Evolutionary conservation across 345 rosid species (phyloP).

Genomic region (Moricandia arvensis): DNA sequence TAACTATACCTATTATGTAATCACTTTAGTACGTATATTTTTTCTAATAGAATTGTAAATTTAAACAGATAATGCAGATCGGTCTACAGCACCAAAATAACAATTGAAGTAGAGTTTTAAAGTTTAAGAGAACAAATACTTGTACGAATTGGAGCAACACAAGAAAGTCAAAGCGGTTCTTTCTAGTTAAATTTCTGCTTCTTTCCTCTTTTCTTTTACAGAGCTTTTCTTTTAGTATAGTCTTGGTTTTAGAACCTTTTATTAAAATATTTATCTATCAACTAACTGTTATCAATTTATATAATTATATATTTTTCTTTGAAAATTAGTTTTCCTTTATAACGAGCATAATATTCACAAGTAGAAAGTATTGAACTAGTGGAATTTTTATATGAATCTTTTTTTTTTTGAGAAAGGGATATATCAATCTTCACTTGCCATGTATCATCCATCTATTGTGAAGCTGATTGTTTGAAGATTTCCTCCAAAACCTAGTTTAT

Average conservation of each 20-base stretch:
- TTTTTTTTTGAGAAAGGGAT: not conserved
- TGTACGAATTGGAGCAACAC: conserved; percentile 14
- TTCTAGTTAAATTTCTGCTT: conserved; percentile 24
- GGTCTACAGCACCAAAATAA: not conserved
- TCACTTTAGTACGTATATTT: not conserved
- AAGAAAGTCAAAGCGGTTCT: conserved; percentile 32
- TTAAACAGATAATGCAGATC: not conserved
- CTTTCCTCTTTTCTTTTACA: conserved; percentile 8
- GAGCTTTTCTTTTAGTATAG: conserved; percentile 26
- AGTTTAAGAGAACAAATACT: conserved; percentile 2
- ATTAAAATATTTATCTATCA: not conserved
- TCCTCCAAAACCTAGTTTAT: not conserved
- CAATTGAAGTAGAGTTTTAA: not conserved
- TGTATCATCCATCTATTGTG: not conserved
- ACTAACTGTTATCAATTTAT: conserved; percentile 12
- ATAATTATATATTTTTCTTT: not conserved
- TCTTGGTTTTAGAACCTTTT: conserved; percentile 12
- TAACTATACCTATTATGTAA: not conserved
- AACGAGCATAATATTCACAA: not conserved
- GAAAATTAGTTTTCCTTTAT: conserved; percentile 1
- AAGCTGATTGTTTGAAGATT: not conserved
- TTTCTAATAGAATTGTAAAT: not conserved
- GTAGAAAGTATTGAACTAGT: not conserved
- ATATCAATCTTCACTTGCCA: not conserved
- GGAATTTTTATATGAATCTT: not conserved